A percentile compares a stretch with the other conserved stretches of the same genome.
Evolutionary conservation across 1,284 basidiomycete species (phyloP).

Genomic region (Leccinum angustisporum): DNA sequence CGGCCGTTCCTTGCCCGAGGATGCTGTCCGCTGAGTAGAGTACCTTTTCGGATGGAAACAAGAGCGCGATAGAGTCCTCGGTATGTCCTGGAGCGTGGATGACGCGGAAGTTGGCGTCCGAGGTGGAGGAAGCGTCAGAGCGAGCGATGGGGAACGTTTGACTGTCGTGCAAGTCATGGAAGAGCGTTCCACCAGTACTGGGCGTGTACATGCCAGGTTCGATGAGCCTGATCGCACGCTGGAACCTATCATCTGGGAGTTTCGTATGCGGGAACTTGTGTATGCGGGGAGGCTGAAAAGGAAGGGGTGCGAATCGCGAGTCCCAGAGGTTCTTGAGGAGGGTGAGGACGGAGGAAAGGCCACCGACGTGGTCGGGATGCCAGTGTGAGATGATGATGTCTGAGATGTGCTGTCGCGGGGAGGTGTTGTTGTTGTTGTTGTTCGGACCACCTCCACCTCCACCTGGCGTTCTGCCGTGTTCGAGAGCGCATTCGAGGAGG

Average conservation of each 20-base stretch:
- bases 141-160: slow-evolving; percentile 46
- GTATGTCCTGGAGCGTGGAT: slow-evolving; percentile 93
- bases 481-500: slow-evolving; percentile 61
- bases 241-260: slow-evolving; percentile 35
- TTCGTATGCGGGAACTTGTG: slow-evolving; percentile 62
- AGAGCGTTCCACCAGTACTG: slow-evolving; percentile 37
- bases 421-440: slow-evolving; percentile 16
- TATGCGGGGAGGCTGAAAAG: slow-evolving; percentile 63
- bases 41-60: slow-evolving; percentile 60
- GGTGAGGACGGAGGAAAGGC: slow-evolving; percentile 69
- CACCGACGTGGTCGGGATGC: slow-evolving; percentile 86
- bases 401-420: slow-evolving; percentile 55
- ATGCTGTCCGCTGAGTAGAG: slow-evolving; percentile 92
- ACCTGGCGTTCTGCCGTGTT: slow-evolving; percentile 22
- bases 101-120: slow-evolving; percentile 48
- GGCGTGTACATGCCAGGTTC: slow-evolving; percentile 46
- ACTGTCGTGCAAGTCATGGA: slow-evolving; percentile 58
- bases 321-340: slow-evolving; percentile 65
- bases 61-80: slow-evolving; percentile 77
- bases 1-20: slow-evolving; percentile 86
- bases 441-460: slow-evolving; percentile 21
- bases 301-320: slow-evolving; percentile 39
- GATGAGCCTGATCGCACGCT: slow-evolving; percentile 45
- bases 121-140: neutral
- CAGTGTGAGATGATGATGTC: slow-evolving; percentile 92